Percentiles rank a stretch among this genome's conserved stretches.
These are phyloP conservation scores for Candida namnaoensis DNA, from an alignment of 805 yeast genomes.

Conservation along the genomic window DNA sequence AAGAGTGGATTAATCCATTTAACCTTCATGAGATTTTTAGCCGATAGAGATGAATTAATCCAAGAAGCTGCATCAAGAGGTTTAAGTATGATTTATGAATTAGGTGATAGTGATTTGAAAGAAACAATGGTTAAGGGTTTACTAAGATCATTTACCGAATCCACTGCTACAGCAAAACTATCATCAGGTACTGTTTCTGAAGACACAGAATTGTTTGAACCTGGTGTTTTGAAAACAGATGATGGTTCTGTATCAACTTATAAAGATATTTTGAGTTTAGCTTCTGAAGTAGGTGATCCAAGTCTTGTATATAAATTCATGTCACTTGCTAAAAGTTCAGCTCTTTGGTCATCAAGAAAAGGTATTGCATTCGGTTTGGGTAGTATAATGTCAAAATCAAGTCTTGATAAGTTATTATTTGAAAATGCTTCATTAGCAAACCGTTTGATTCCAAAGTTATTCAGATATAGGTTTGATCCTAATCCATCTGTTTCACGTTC, in stretches of 20 bases:
- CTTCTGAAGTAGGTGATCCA: constrained; percentile 95
- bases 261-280: constrained; percentile 78
- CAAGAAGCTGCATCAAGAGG: constrained; percentile 94
- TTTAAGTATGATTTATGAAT: constrained; percentile 69
- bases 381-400: constrained; percentile 70
- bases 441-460: constrained; percentile 72
- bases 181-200: constrained; percentile 62
- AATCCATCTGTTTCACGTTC: constrained; percentile 62
- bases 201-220: constrained; percentile 81
- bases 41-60: constrained; percentile 77
- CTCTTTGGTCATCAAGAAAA: constrained; percentile 86
- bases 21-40: constrained; percentile 68
- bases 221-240: constrained; percentile 69
- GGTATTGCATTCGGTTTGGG: constrained; percentile 95
- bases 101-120: constrained; percentile 58
- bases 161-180: constrained; percentile 33
- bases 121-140: constrained; percentile 69
- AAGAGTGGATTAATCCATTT: constrained; percentile 57
- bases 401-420: constrained; percentile 52
- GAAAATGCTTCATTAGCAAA: constrained; percentile 46
- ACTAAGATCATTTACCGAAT: constrained; percentile 69
- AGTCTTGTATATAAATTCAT: constrained; percentile 88
- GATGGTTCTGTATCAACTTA: constrained; percentile 88
- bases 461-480: constrained; percentile 82
- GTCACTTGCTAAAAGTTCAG: constrained; percentile 82